Evolutionary conservation across 768 basidiomycete species (phyloP).

Genomic region (Boletellus ananas): DNA sequence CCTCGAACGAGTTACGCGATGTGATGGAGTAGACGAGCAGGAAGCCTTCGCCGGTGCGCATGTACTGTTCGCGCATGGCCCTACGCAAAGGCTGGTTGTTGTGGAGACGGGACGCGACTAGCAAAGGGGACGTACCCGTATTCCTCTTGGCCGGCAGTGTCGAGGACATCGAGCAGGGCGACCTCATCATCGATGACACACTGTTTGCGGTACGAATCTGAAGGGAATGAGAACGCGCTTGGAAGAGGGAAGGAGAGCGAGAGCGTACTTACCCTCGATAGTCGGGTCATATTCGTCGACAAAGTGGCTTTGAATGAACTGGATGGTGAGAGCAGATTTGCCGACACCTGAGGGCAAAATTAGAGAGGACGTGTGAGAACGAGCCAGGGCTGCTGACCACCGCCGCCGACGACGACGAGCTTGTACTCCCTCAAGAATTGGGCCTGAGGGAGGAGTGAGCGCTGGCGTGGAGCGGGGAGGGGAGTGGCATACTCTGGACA

Average conservation of each 20-base stretch:
- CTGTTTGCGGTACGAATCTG: slow-evolving; percentile 96
- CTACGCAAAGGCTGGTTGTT: slow-evolving; percentile 36
- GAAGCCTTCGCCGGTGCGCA: slow-evolving; percentile 98
- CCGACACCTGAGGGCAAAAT: slow-evolving; percentile 38
- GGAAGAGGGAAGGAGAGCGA: background rate
- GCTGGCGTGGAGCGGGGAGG: background rate
- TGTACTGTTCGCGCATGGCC: slow-evolving; percentile 99
- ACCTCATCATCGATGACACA: slow-evolving; percentile 98
- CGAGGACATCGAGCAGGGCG: slow-evolving; percentile 93
- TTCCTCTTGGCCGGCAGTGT: slow-evolving; percentile 98
- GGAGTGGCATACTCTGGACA: slow-evolving; percentile 29
- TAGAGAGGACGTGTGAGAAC: background rate
- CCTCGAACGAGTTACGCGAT: slow-evolving; percentile 95
- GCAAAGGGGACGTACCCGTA: slow-evolving; percentile 70
- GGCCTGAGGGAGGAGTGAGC: slow-evolving; percentile 44
- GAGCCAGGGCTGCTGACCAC: slow-evolving; percentile 61
- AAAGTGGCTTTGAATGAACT: slow-evolving; percentile 95
- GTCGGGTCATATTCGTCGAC: slow-evolving; percentile 95
- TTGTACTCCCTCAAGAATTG: slow-evolving; percentile 96
- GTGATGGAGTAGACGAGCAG: slow-evolving; percentile 97
- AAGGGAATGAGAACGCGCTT: background rate
- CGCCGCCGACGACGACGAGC: slow-evolving; percentile 97
- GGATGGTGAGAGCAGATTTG: slow-evolving; percentile 94
- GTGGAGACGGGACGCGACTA: background rate
- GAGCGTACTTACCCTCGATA: slow-evolving; percentile 66